Evolutionary conservation across 2,329 filamentous ascomycete species (phyloP).

Genomic region (Neopestalotiopsis rosae): DNA sequence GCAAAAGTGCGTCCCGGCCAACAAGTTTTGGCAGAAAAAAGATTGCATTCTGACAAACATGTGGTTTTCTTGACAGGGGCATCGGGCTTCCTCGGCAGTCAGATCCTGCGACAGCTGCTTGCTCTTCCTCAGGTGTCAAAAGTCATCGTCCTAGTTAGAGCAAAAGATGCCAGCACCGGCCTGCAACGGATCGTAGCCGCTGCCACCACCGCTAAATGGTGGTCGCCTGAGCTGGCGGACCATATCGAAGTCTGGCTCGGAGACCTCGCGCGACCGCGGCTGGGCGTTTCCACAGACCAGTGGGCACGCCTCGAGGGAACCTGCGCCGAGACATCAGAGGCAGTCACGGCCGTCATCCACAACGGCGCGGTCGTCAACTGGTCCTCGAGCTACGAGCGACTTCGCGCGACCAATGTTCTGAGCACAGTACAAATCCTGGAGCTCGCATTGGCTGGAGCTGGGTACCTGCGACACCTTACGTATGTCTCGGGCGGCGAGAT

Average conservation of each 20-base stretch:
- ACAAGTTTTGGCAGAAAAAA: neutral
- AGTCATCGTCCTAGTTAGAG: constrained; percentile 5
- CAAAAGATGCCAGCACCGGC: neutral
- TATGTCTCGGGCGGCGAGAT: constrained; percentile 7
- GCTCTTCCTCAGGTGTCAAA: neutral
- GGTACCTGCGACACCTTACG: neutral
- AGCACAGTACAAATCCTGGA: constrained; percentile 40
- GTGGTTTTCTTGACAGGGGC: constrained; percentile 15
- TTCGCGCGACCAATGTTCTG: constrained; percentile 40
- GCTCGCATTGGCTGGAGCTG: constrained; percentile 27
- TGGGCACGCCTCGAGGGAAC: constrained; percentile 11
- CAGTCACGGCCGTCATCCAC: constrained; percentile 54
- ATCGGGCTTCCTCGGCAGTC: constrained; percentile 14
- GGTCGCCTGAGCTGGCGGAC: neutral
- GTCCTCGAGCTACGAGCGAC: constrained; percentile 41
- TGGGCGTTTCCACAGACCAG: neutral
- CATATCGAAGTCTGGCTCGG: constrained; percentile 13
- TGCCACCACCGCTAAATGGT: constrained; percentile 3
- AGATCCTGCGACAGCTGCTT: constrained; percentile 17
- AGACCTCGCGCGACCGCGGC: constrained; percentile 13
- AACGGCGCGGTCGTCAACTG: constrained; percentile 48
- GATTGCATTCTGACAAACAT: neutral
- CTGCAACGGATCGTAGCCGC: neutral
- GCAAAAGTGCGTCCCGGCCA: neutral
- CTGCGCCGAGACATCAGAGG: neutral